Evolutionary conservation across 169 alveolate species (phyloP).

Genomic region (Eimeria nieschulzi): DNA sequence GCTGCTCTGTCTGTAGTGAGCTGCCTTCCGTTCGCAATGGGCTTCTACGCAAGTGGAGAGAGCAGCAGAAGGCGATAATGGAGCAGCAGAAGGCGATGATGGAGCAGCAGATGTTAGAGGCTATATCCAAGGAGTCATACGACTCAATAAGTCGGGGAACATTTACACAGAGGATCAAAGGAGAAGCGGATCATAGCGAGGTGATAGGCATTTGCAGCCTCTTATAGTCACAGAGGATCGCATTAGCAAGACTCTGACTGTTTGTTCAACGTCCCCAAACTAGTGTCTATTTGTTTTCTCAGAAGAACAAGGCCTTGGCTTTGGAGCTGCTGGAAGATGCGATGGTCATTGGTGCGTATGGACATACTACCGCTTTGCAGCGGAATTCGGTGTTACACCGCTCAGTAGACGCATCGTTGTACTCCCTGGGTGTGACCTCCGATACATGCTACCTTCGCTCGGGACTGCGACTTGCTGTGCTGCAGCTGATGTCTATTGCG

Average conservation of each 20-base stretch:
- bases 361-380: background rate
- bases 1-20: slow-evolving; percentile 12
- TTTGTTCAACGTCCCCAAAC: background rate
- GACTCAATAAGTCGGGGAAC: background rate
- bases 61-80: slow-evolving; percentile 20
- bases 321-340: slow-evolving; percentile 44
- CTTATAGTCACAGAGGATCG: background rate
- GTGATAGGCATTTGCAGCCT: background rate
- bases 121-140: background rate
- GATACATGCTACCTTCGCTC: background rate
- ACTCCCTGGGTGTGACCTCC: no score
- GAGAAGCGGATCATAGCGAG: background rate
- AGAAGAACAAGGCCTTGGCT: background rate
- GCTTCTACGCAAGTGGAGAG: slow-evolving; percentile 18
- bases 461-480: background rate
- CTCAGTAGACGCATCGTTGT: background rate
- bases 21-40: background rate
- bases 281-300: background rate
- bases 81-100: slow-evolving; percentile 24
- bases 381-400: background rate
- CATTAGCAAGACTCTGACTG: background rate
- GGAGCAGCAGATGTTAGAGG: background rate
- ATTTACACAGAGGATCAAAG: background rate
- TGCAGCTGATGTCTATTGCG: background rate
- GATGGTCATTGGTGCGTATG: slow-evolving; percentile 27